phyloP scores from a whole-genome alignment of 2,329 filamentous ascomycete species.

The Harringtonia lauricola region DNA sequence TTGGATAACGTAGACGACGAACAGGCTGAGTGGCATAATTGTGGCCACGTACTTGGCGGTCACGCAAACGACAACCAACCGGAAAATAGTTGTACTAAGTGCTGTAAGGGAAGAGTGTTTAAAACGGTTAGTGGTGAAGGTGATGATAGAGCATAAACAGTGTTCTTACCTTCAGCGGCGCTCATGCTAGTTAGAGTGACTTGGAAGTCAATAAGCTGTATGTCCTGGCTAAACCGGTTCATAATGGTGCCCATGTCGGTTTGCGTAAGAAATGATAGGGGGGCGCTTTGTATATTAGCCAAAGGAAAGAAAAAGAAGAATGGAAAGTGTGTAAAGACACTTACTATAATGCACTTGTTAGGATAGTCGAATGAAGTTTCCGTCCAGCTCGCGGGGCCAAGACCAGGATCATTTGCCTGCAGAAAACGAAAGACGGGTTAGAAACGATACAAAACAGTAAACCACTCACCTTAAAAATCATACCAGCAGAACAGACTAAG shows the following conservation, averaged over 20 bases:
- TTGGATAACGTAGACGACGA: slow-evolving; percentile 20
- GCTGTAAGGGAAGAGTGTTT: background rate
- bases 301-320: background rate
- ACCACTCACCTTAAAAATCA: background rate
- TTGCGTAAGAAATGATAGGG: slow-evolving; percentile 19
- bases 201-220: slow-evolving; percentile 24
- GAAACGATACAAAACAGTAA: background rate
- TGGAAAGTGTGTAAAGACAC: too few species aligned
- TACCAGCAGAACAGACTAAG: background rate
- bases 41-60: slow-evolving; percentile 1
- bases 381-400: slow-evolving; percentile 1
- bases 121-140: background rate
- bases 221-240: slow-evolving; percentile 28
- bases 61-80: slow-evolving; percentile 1
- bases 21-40: background rate
- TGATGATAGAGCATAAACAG: background rate
- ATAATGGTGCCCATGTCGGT: slow-evolving; percentile 23
- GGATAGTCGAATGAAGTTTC: slow-evolving; percentile 1
- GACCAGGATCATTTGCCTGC: slow-evolving; percentile 2
- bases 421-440: background rate
- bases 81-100: background rate
- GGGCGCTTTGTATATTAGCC: slow-evolving; percentile 1
- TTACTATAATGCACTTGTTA: background rate
- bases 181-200: background rate
- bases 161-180: background rate